Percentiles rank a stretch among this genome's conserved stretches.
These are phyloP conservation scores for Lactifluus piperatus DNA, from an alignment of 768 basidiomycete genomes.

Conservation along the genomic window DNA sequence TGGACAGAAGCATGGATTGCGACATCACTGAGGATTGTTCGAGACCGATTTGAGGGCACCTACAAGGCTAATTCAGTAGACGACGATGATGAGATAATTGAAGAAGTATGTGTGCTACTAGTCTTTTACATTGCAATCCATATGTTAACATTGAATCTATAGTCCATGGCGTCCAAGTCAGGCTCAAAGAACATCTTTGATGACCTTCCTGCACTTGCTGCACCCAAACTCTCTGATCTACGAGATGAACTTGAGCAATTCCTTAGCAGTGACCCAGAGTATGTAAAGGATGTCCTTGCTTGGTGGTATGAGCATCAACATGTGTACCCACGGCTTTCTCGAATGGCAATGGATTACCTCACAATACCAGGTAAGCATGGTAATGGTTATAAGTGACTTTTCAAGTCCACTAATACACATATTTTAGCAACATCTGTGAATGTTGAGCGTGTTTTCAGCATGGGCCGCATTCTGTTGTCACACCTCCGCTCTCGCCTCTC, in stretches of 20 bases:
- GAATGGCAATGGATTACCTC: background rate
- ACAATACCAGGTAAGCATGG: background rate
- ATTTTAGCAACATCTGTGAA: too few relatives aligned
- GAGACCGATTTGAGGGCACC: constrained; percentile 17
- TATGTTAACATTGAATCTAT: too few relatives aligned
- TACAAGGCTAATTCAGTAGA: background rate
- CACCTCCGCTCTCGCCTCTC: too few relatives aligned
- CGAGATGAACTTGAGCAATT: background rate
- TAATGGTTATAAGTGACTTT: too few relatives aligned
- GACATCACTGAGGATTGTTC: constrained; percentile 22
- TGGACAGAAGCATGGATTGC: constrained; percentile 29
- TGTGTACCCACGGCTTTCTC: background rate
- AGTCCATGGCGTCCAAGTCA: too few relatives aligned
- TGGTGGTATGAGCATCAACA: background rate
- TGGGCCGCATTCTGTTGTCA: too few relatives aligned
- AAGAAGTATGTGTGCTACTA: too few relatives aligned
- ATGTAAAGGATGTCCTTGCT: background rate
- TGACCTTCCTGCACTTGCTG: background rate
- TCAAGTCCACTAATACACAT: too few relatives aligned
- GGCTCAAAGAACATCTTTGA: background rate
- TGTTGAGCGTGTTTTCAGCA: too few relatives aligned
- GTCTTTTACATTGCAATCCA: too few relatives aligned
- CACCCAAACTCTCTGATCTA: background rate
- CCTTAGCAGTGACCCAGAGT: background rate
- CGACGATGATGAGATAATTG: background rate